phyloP scores from a whole-genome alignment of 2,329 filamentous ascomycete genomes.

The Epichloe scottii region DNA sequence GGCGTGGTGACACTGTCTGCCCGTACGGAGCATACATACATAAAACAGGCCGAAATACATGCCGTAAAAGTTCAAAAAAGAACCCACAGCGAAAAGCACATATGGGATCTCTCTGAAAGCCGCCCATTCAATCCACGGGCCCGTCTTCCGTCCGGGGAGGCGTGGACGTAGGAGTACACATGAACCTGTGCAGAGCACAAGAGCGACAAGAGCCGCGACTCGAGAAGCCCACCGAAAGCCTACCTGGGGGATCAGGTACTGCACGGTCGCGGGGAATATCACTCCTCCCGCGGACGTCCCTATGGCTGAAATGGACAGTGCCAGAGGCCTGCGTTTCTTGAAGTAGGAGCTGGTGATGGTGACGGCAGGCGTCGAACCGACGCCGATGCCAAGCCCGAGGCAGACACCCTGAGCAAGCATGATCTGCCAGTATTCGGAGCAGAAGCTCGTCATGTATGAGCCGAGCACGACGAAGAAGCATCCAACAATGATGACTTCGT shows the following conservation, averaged over 20 bases:
- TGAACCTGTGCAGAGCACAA: constrained; percentile 30
- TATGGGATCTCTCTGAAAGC: constrained; percentile 47
- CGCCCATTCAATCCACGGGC: constrained; percentile 39
- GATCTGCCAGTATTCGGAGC: constrained; percentile 37
- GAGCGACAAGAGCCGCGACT: constrained; percentile 49
- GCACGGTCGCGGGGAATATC: constrained; percentile 43
- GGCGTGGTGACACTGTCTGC: no score
- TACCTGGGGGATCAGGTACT: constrained; percentile 41
- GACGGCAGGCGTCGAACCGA: constrained; percentile 45
- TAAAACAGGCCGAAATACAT: constrained; percentile 28
- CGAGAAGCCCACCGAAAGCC: constrained; percentile 54
- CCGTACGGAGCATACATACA: constrained; percentile 15
- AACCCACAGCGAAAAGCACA: constrained; percentile 34
- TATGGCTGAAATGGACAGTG: constrained; percentile 46
- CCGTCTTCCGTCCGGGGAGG: constrained; percentile 34
- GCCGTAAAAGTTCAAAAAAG: constrained; percentile 31
- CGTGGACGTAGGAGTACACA: constrained; percentile 30
- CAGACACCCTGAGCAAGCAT: constrained; percentile 41
- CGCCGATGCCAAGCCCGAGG: constrained; percentile 39
- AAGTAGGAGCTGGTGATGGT: constrained; percentile 53
- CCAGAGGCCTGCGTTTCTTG: constrained; percentile 39
- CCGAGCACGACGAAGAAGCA: constrained; percentile 31
- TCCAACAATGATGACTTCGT: constrained; percentile 27
- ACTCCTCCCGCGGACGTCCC: constrained; percentile 45
- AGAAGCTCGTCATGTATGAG: constrained; percentile 34